Evolutionary conservation across 352 stramenopile genomes (phyloP).

Genomic region (Phytophthora citrophthora): DNA sequence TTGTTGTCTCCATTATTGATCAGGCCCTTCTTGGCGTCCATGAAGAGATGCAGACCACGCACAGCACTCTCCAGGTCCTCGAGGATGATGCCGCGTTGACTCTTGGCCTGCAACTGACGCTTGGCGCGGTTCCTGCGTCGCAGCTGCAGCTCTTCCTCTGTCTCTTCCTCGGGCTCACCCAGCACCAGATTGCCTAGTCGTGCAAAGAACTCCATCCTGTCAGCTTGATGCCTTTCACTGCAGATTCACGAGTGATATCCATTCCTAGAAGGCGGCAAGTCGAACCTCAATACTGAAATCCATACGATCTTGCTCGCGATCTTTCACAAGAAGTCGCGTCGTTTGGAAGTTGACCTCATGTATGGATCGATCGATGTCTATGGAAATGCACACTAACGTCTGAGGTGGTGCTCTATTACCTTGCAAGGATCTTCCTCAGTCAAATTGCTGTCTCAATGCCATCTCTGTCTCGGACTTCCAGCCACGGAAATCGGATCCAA

Average conservation of each 20-base stretch:
- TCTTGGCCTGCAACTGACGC: conserved; percentile 74
- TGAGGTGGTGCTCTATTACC: too few relatives aligned
- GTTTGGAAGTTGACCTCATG: neutral
- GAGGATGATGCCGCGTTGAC: conserved; percentile 77
- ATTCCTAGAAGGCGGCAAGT: neutral
- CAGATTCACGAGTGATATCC: conserved; percentile 8
- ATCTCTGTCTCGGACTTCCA: conserved; percentile 89
- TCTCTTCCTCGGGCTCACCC: conserved; percentile 60
- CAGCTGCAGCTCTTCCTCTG: conserved; percentile 52
- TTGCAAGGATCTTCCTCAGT: conserved; percentile 37
- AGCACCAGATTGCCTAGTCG: conserved; percentile 55
- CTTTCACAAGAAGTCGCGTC: neutral
- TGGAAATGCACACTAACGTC: too few relatives aligned
- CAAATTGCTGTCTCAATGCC: conserved; percentile 77
- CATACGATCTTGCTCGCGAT: too few relatives aligned
- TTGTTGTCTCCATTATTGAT: conserved; percentile 1
- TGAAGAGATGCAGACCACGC: conserved; percentile 58
- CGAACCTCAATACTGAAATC: neutral
- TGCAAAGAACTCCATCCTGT: conserved; percentile 67
- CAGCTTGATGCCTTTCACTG: conserved; percentile 10
- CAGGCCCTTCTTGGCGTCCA: conserved; percentile 43
- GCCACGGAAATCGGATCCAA: conserved; percentile 72
- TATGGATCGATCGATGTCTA: too few relatives aligned
- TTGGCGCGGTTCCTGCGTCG: conserved; percentile 60
- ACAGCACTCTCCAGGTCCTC: conserved; percentile 81